phyloP scores from a whole-genome alignment of 2,329 filamentous ascomycete genomes.

The Paradendryphiella salina region DNA sequence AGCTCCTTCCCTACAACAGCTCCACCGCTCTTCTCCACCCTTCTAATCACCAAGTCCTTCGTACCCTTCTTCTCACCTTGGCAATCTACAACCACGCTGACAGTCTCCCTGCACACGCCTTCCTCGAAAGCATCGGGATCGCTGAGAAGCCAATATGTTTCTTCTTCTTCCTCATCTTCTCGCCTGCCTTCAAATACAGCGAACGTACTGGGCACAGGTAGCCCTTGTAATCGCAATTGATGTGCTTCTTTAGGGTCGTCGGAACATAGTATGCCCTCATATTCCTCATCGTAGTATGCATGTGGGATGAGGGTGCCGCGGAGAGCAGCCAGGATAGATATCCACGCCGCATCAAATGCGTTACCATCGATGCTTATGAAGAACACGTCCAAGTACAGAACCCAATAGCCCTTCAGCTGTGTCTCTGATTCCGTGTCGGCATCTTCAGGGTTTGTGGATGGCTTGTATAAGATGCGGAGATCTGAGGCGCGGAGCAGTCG shows the following conservation, averaged over 20 bases:
- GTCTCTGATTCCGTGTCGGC: conserved; percentile 53
- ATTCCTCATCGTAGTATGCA: conserved; percentile 82
- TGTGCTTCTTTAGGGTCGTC: conserved; percentile 58
- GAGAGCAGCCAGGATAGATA: conserved; percentile 78
- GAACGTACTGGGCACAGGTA: conserved; percentile 78
- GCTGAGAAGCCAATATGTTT: conserved; percentile 69
- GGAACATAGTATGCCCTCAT: conserved; percentile 77
- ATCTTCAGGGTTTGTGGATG: conserved; percentile 49
- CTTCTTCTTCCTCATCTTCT: conserved; percentile 51
- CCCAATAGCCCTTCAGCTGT: conserved; percentile 85
- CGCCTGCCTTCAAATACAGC: conserved; percentile 64
- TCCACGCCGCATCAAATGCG: conserved; percentile 89
- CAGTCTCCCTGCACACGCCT: conserved; percentile 75
- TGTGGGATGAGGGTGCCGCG: conserved; percentile 74
- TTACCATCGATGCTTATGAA: conserved; percentile 93
- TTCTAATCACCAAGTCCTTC: conserved; percentile 68
- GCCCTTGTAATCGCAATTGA: conserved; percentile 62
- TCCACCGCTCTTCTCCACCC: conserved; percentile 85
- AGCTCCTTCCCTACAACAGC: conserved; percentile 66
- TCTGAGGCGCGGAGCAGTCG: conserved; percentile 67
- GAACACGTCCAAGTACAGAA: conserved; percentile 91
- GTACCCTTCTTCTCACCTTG: conserved; percentile 61
- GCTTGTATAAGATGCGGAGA: conserved; percentile 71
- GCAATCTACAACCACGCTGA: conserved; percentile 79
- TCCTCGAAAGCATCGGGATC: conserved; percentile 94